A percentile compares a stretch with the other conserved stretches of the same genome.
Evolutionary conservation across 352 stramenopile genomes (phyloP).

Genomic region (Bremia lactucae): DNA sequence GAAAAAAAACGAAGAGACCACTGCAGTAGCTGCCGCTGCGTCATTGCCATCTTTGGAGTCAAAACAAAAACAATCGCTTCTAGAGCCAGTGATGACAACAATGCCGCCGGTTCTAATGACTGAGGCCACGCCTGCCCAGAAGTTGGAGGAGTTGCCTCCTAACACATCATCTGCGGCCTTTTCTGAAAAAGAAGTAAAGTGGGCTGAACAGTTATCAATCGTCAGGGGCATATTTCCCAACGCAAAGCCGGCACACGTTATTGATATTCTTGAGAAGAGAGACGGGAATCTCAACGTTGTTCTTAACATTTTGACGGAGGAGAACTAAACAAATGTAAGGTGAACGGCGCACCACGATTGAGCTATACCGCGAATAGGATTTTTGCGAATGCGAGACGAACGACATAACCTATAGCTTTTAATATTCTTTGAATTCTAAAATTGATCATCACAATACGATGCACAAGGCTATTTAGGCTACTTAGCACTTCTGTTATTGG

Average conservation of each 20-base stretch:
- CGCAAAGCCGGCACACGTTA: conserved; percentile 27
- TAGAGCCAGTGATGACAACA: neutral
- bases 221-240: conserved; percentile 62
- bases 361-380: no score
- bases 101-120: conserved; percentile 3
- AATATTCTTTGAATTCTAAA: no score
- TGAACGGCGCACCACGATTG: neutral
- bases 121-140: conserved; percentile 10
- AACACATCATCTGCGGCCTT: conserved; percentile 28
- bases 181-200: conserved; percentile 58
- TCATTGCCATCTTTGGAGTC: conserved; percentile 3
- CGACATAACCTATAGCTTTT: no score
- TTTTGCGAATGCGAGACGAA: no score
- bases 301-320: conserved; percentile 67
- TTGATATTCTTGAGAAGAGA: conserved; percentile 51
- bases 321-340: conserved; percentile 13
- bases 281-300: conserved; percentile 63
- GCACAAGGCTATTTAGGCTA: no score
- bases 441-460: no score
- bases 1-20: conserved; percentile 29
- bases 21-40: conserved; percentile 2
- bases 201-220: conserved; percentile 52
- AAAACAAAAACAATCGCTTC: conserved; percentile 7
- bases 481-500: neutral
- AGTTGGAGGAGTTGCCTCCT: conserved; percentile 15